Conservation (phyloP, 148 eudicot species). For the Diospyros kaki region DNA sequence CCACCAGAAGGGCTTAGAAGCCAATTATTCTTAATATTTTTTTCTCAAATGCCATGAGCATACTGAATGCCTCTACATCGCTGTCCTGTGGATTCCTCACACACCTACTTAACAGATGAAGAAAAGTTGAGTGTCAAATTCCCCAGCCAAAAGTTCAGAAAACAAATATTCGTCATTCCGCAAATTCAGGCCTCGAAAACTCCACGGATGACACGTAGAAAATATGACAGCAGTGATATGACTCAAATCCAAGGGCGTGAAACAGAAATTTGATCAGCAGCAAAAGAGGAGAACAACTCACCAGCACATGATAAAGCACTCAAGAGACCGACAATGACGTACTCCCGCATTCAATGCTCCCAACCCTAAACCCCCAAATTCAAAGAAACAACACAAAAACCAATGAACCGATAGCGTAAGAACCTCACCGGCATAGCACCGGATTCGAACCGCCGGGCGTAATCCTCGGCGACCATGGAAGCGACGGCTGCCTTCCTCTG, state of each 20-base stretch:
- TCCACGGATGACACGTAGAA: neutral
- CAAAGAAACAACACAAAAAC: neutral
- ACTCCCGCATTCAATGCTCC: neutral
- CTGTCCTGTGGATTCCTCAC: neutral
- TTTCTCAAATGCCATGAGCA: neutral
- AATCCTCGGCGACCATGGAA: constrained; percentile 77
- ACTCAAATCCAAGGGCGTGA: neutral
- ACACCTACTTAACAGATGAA: neutral
- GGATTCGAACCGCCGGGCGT: constrained; percentile 31
- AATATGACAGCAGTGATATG: neutral
- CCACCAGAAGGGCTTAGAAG: too few species aligned
- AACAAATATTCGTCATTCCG: neutral
- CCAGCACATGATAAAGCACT: neutral
- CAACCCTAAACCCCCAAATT: neutral
- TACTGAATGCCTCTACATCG: neutral
- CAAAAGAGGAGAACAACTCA: neutral
- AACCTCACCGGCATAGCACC: constrained; percentile 17
- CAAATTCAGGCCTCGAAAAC: neutral
- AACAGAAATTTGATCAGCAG: neutral
- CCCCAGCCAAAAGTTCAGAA: neutral
- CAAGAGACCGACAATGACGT: neutral
- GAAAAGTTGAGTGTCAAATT: neutral
- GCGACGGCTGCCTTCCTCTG: constrained; percentile 82
- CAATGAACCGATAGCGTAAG: neutral
- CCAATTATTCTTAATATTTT: neutral